Evolutionary conservation across 1,139 yeast genomes (phyloP), one percentile per base, ranked within the genome.

Genomic region (Meyerozyma carpophila): DNA sequence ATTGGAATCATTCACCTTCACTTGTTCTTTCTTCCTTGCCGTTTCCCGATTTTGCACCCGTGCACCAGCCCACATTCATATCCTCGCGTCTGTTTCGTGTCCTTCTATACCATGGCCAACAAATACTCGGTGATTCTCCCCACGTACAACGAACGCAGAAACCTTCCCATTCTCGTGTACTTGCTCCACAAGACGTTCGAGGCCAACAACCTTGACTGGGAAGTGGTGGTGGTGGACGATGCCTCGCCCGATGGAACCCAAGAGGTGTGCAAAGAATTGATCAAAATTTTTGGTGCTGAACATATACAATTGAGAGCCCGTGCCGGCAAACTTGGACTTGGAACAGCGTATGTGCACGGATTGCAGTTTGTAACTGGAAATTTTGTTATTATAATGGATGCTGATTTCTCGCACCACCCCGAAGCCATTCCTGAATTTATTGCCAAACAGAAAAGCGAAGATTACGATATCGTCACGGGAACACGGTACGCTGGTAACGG

Each of bases 221-320:
- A 85, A 61, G 79, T 85, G 24, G 68, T 85, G 46, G 83, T 85
- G 58, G 93, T 85, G 43, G 94, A 85, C 57, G 94, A 85, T 58
- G 81, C 79, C 50, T 83, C 91, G 3, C 94, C 94, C 39, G 94
- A 85, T 61, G 93, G 93, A 14, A 85, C 94, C 16, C 91, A 83
- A 61, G 84, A 79, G 26, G 73, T 84, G 42, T 91, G 91, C 51
- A 72, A 77, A 52, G 78, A 84, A 64, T 71, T 85, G 53, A 77
- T 82, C 52, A 65, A 68, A 37, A 69, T 82, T n/a, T 85, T 82
- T 58, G 93, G 93, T 11, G 58, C 65, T 20, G 77, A 82, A 27
- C 85, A 77, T 53, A 79, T 85, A 45, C 77, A 81, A 49, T 75
- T 85, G 58, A 75, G 84, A 60, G 81, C 93, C 21, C 78, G 94